Percentiles rank a stretch among this genome's conserved stretches.
These are phyloP conservation scores for Umbelopsis isabellina DNA, from an alignment of 192 early-diverging fungal genomes.

Conservation along the genomic window DNA sequence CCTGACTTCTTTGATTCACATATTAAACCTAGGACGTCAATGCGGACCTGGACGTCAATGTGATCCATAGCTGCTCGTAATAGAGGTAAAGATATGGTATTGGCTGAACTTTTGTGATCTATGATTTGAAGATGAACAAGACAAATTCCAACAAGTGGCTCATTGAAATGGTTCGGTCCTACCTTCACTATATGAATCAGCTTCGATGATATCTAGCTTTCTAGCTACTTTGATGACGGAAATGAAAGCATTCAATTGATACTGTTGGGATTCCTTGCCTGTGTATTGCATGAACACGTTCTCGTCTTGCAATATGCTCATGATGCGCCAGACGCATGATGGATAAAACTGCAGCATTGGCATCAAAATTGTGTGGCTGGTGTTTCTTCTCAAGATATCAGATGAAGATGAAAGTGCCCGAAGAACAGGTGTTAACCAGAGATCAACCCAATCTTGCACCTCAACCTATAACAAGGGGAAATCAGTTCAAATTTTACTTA, in stretches of 20 bases:
- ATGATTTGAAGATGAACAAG: not conserved
- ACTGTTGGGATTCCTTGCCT: constrained; percentile 17
- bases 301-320: constrained; percentile 42
- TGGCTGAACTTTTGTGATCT: not conserved
- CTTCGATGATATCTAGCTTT: constrained; percentile 59
- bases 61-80: constrained; percentile 72
- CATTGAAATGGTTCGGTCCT: constrained; percentile 2
- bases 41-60: constrained; percentile 70
- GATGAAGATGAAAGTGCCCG: constrained; percentile 54
- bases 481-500: constrained; percentile 1
- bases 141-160: too few species aligned
- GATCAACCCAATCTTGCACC: constrained; percentile 45
- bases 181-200: constrained; percentile 39
- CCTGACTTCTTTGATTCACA: constrained; percentile 79
- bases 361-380: constrained; percentile 57
- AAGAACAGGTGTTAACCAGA: constrained; percentile 63
- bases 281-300: not conserved
- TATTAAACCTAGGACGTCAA: constrained; percentile 79
- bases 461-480: constrained; percentile 31
- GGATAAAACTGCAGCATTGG: constrained; percentile 55
- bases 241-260: constrained; percentile 66
- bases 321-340: constrained; percentile 49
- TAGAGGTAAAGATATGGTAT: constrained; percentile 45
- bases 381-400: constrained; percentile 57
- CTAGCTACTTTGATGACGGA: constrained; percentile 58